Base-by-base conservation (phyloP, 2,329 filamentous ascomycete species). In the Orbilia quercus region DNA sequence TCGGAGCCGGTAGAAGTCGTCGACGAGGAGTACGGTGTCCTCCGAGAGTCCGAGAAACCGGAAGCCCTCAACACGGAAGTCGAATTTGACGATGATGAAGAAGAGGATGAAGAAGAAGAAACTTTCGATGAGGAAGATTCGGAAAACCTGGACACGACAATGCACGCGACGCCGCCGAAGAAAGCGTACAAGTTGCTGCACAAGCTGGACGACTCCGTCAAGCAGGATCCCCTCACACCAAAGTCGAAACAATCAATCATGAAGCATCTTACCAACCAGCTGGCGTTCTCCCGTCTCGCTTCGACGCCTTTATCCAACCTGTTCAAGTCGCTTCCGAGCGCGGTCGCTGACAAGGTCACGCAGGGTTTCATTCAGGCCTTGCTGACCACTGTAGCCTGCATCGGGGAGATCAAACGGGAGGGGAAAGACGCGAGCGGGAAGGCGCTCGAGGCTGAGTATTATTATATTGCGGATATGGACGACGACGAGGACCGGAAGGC, bases 341-440 rank as follows among this genome's bases (percentile, higher is more conserved):
- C 53, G 4, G 47, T 77, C 14, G 78, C 84, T 1, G 85, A 88
- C 75, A 85, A 88, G 79, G 82, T 92, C 25, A 84, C 85, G 23
- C 86, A 85, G 75, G 83, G 86, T 1, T 86, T 88, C 44, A 85
- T 98, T 57, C 89, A 89, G 72, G 83, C 82, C 48, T 85, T 96
- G 67, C 86, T 98, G 45, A 90, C 92, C 79, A 83, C 84, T 22
- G 90, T 91, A 4, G 81, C 86, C 7, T 96, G 92, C 79, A 88
- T 98, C 75, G 95, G 95, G 50, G 90, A 95, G 80, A 96, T 99
- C 77, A 85, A 86, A 57, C 89, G 95, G 40, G 89, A 94, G 80
- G 95, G 95, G 79, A 99, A 98, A 81, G 95, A 99, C 79, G 95
- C 95, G 3, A 94, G 95, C 0, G 95, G 95, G 76, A 95, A 97